These are phyloP conservation scores for Xylaria digitata DNA, from an alignment of 2,329 filamentous ascomycete species.

Conservation along the genomic window DNA sequence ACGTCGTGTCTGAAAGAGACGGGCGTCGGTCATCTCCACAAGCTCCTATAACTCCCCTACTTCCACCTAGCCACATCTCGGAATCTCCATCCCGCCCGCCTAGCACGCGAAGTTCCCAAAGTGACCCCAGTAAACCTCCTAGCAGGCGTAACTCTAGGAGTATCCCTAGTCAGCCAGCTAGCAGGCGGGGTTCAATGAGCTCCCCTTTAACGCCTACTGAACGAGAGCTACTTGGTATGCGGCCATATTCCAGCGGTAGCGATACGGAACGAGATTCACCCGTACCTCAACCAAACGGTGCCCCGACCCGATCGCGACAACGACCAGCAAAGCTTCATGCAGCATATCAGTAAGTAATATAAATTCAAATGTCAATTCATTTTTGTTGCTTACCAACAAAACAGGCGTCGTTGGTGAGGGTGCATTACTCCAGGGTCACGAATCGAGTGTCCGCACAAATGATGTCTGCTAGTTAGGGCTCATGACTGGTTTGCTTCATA, in stretches of 20 bases:
- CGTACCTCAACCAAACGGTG: conserved; percentile 36
- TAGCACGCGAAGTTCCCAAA: conserved; percentile 23
- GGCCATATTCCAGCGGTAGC: conserved; percentile 39
- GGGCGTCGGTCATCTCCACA: conserved; percentile 5
- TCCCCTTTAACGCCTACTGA: conserved; percentile 50
- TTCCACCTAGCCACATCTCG: conserved; percentile 5
- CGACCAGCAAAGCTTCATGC: conserved; percentile 42
- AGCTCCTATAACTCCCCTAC: conserved; percentile 28
- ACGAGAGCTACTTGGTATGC: conserved; percentile 48
- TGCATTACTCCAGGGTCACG: background rate
- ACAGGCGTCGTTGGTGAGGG: conserved; percentile 46
- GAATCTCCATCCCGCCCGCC: conserved; percentile 16
- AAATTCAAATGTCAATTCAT: background rate
- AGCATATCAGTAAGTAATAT: conserved; percentile 46
- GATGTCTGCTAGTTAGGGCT: background rate
- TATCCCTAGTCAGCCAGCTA: conserved; percentile 24
- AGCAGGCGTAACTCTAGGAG: conserved; percentile 34
- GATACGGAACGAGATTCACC: conserved; percentile 43
- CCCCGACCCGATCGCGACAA: conserved; percentile 39
- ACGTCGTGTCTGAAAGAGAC: background rate
- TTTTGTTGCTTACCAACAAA: conserved; percentile 31
- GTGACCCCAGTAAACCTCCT: conserved; percentile 30
- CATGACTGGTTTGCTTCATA: background rate
- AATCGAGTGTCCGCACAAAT: background rate
- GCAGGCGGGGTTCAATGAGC: conserved; percentile 35